Evolutionary conservation across 495 filamentous ascomycete genomes (phyloP).

Genomic region (Pyrenula aspistea): DNA sequence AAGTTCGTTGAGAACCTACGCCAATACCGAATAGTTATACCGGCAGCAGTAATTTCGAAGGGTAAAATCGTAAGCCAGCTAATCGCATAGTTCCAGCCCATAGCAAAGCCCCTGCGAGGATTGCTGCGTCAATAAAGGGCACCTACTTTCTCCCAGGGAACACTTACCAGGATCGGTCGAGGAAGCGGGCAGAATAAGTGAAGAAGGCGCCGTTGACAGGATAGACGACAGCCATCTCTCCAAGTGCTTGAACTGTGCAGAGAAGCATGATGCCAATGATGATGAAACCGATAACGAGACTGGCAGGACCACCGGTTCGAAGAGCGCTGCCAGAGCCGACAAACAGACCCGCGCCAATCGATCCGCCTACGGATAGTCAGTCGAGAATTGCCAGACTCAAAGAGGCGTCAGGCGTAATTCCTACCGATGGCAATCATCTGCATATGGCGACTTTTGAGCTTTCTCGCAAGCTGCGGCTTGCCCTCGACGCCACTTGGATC

Average conservation of each 20-base stretch:
- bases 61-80: slow-evolving; percentile 51
- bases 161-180: slow-evolving; percentile 25
- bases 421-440: slow-evolving; percentile 67
- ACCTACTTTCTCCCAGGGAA: too few species aligned
- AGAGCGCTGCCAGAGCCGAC: slow-evolving; percentile 47
- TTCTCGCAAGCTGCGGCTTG: slow-evolving; percentile 16
- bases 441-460: slow-evolving; percentile 48
- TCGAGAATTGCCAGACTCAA: too few species aligned
- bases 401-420: too few species aligned
- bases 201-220: slow-evolving; percentile 36
- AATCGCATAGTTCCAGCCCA: slow-evolving; percentile 59
- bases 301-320: slow-evolving; percentile 45
- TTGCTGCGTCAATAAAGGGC: too few species aligned
- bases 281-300: slow-evolving; percentile 39
- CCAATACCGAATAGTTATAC: slow-evolving; percentile 72
- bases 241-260: slow-evolving; percentile 26
- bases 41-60: slow-evolving; percentile 63
- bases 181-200: slow-evolving; percentile 32
- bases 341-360: slow-evolving; percentile 50
- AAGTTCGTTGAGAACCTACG: too few species aligned
- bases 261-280: slow-evolving; percentile 28
- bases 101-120: slow-evolving; percentile 36
- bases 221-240: slow-evolving; percentile 29
- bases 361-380: neutral
- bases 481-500: neutral